A percentile compares a stretch with the other conserved stretches of the same genome.
These are phyloP conservation scores for Ophiosphaerella narmari DNA, from an alignment of 2,329 filamentous ascomycete genomes.

Conservation along the genomic window DNA sequence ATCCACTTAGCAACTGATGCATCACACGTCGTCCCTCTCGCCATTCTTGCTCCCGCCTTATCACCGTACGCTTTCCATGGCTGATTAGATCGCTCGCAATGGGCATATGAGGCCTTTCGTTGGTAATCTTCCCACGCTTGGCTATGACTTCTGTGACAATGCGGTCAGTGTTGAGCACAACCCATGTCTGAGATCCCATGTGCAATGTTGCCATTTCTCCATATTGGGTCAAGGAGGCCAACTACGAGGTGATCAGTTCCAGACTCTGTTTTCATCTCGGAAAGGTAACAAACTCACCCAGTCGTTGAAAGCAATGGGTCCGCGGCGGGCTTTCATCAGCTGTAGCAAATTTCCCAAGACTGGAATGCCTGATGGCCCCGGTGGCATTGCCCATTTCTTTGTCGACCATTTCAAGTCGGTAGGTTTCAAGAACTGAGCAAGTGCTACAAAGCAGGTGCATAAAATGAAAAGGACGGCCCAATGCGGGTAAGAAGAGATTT, in stretches of 20 bases:
- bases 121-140: slow-evolving; percentile 43
- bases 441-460: not conserved
- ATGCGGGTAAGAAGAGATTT: not conserved
- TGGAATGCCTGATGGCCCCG: not conserved
- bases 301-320: not conserved
- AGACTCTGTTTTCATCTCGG: not conserved
- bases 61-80: slow-evolving; percentile 36
- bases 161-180: slow-evolving; percentile 50
- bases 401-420: slow-evolving; percentile 1
- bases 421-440: not conserved
- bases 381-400: slow-evolving; percentile 1
- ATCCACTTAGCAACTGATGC: slow-evolving; percentile 47
- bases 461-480: not conserved
- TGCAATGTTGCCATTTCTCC: slow-evolving; percentile 42
- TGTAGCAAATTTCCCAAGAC: not conserved
- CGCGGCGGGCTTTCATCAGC: slow-evolving; percentile 1
- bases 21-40: slow-evolving; percentile 46
- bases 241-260: not conserved
- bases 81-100: slow-evolving; percentile 47
- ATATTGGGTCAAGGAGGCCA: slow-evolving; percentile 14
- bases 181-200: slow-evolving; percentile 47
- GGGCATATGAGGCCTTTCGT: slow-evolving; percentile 41
- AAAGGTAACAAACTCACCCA: not conserved
- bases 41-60: slow-evolving; percentile 44
- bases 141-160: slow-evolving; percentile 49